Base-by-base conservation (phyloP, 768 basidiomycete genomes). In the Leccinellum luteum region DNA sequence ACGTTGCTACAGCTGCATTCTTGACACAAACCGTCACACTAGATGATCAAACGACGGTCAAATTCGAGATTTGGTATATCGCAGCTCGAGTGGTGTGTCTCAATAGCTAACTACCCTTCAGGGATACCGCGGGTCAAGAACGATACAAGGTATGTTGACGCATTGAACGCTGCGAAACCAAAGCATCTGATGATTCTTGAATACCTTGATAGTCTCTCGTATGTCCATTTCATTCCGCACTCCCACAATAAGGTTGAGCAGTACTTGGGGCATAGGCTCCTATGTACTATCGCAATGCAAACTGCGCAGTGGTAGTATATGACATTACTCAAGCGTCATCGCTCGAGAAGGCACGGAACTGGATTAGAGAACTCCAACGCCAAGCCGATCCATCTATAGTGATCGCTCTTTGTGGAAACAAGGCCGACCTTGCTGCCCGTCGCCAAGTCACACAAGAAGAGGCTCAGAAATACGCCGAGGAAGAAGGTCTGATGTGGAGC, bases 371-470 rank as follows among this genome's bases (percentile, higher is more conserved):
- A 73, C 85, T 98, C 3, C 94, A 97, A 69, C 92, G 95, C 54
- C 95, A 98, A 76, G 96, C 95, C 56, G 96, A 98, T 71, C 95
- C 96, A 7, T 91, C 89, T 45, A 98, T 97, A 79, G 85, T 96
- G 66, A 96, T 98, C 71, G 90, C 93, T 41, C 85, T 98, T 34
- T 96, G 94, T 58, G 96, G 96, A 49, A 98, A 98, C 81, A 98
- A 98, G 76, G 75, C 86, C 28, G 96, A 98, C 75, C 78, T 98
- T 25, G 79, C 85, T 41, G 89, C 87, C 9, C 87, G 90, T 60
- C 85, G 92, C 65, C 92, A 94, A 72, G 90, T 93, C 3, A 78
- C 89, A 19, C 81, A 89, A 64, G 93, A 93, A 64, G 93, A 94
- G 68, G 93, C 93, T 5, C 85, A 91, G 80, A 92, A 92, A 75